Base-by-base conservation (phyloP, 2,329 filamentous ascomycete species). In the Nannizziopsis arthrosporioides region DNA sequence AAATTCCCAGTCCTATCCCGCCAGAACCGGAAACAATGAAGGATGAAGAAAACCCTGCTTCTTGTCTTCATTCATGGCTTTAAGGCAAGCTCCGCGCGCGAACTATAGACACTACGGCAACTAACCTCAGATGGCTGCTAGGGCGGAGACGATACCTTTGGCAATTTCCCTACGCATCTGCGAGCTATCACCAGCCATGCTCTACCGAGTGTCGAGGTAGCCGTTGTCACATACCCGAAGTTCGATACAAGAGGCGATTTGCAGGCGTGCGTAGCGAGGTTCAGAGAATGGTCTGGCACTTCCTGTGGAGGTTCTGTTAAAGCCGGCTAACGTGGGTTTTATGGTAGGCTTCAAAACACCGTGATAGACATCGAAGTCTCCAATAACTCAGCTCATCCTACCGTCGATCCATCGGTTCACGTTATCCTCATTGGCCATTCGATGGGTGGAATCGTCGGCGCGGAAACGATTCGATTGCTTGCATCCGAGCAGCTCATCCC, bases 281-380 rank as follows among this genome's bases (percentile, higher is more conserved):
- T 74, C 48, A 61, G 69, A 56, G 71, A 73, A 61, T 74, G 71
- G 71, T 72, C 57, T 60, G 56, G 11, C 4, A 5, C 8, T 2
- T 12, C 9, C 15, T 36, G 4, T 8, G 10, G 19, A 35, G 15
- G 15, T 22, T 9, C 10, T 19, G 36, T 6, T 18, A 9, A 17
- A 36, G 27, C 18, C 36, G 18, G 18, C 17, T 31, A 32, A 48
- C n/a, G 10, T 11, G 31, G 42, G 22, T 9, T n/a, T 15, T 11
- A 22, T 9, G 15, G 18, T 41, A 87, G 83, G 86, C 78, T 96
- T 12, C 80, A 89, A 55, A 83, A 95, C 62, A 85, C 85, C 58
- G 85, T 96, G 57, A 95, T 96, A 58, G 92, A 96, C 64, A 73
- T 95, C 59, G 90, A 98, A 68, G 89, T 95, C 49, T 80, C 76